Evolutionary conservation across 164 flowering plant species (phyloP).

Genomic region (Umbilicus rupestris): DNA sequence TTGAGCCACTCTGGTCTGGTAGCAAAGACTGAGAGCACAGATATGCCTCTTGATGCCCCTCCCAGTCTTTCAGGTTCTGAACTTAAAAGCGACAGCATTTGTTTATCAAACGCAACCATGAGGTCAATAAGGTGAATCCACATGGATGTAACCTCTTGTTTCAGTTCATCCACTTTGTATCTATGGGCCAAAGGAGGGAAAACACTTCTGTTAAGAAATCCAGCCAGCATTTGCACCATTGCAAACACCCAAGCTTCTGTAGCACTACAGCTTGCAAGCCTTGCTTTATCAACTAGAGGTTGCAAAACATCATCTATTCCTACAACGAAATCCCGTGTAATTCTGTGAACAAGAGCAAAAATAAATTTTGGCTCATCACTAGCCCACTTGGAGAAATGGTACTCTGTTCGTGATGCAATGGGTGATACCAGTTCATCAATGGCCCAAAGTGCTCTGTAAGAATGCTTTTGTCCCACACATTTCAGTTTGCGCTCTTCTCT

Average conservation of each 20-base stretch:
- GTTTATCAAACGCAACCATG: conserved; percentile 40
- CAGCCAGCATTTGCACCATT: conserved; percentile 46
- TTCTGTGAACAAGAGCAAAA: conserved; percentile 53
- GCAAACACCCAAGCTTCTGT: conserved; percentile 65
- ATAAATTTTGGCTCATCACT: conserved; percentile 45
- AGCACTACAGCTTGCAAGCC: conserved; percentile 42
- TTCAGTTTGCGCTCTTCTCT: conserved; percentile 28
- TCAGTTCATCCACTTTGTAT: conserved; percentile 22
- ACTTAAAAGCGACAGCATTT: conserved; percentile 39
- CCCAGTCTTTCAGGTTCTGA: conserved; percentile 21
- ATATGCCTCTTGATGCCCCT: conserved; percentile 21
- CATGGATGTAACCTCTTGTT: conserved; percentile 26
- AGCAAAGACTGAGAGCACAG: conserved; percentile 36
- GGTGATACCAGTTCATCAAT: conserved; percentile 58
- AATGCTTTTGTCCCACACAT: conserved; percentile 16
- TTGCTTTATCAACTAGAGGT: conserved; percentile 60
- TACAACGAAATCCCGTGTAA: conserved; percentile 33
- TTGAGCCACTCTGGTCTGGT: conserved; percentile 49
- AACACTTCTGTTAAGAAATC: conserved; percentile 29
- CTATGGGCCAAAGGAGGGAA: conserved; percentile 35
- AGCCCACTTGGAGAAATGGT: conserved; percentile 51
- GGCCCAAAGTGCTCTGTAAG: conserved; percentile 34
- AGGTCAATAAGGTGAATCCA: conserved; percentile 66
- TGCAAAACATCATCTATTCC: conserved; percentile 57
- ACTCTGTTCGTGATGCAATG: conserved; percentile 43